These are phyloP conservation scores for Macrophomina pseudophaseolina DNA, from an alignment of 2,329 filamentous ascomycete genomes.

Conservation along the genomic window DNA sequence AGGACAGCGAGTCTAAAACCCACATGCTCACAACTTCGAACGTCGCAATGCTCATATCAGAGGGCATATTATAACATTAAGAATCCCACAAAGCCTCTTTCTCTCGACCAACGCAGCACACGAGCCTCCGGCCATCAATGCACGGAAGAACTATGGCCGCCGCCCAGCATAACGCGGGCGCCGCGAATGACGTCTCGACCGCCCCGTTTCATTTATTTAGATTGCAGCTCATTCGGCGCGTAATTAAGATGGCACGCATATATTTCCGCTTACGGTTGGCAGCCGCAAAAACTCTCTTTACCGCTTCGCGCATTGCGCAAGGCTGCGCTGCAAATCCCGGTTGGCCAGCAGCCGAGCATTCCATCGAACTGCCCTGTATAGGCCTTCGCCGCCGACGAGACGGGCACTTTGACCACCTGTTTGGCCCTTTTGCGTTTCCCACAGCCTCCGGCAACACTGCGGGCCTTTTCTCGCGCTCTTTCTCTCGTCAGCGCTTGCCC, in stretches of 20 bases:
- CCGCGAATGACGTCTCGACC: background rate
- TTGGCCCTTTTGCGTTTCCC: too few species aligned
- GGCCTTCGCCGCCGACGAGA: too few species aligned
- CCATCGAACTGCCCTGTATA: background rate
- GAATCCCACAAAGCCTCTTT: background rate
- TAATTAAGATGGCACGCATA: slow-evolving; percentile 22
- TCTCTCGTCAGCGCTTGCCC: background rate
- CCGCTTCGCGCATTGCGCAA: background rate
- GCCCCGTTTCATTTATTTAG: slow-evolving; percentile 21
- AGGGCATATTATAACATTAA: slow-evolving; percentile 18
- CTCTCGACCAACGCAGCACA: background rate
- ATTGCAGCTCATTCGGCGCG: background rate
- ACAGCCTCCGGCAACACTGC: too few species aligned
- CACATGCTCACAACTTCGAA: slow-evolving; percentile 8
- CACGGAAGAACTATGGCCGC: slow-evolving; percentile 6
- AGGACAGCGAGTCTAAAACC: background rate
- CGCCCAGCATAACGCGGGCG: background rate
- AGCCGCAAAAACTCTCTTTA: background rate
- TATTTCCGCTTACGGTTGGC: slow-evolving; percentile 4
- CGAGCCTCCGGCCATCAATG: slow-evolving; percentile 5
- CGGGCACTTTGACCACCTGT: too few species aligned
- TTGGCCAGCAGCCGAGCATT: background rate
- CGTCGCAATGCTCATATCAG: slow-evolving; percentile 22
- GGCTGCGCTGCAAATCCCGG: background rate
- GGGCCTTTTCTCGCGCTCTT: background rate